Evolutionary conservation across 208 protist genomes (phyloP), one percentile per base, ranked within the genome.

Genomic region (Trypanosoma boissoni): DNA sequence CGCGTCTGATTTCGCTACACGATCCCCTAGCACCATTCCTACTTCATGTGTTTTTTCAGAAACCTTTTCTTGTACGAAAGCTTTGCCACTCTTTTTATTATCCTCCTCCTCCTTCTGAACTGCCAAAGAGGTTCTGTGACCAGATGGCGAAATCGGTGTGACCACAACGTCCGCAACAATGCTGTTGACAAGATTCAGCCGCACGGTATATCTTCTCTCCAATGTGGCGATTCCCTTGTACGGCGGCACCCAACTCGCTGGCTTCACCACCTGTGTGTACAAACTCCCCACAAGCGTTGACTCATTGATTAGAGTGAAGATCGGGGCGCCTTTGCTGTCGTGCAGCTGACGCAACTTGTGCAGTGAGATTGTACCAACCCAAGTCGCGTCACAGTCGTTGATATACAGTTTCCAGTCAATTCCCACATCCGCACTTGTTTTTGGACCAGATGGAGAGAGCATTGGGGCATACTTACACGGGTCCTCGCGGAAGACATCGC

Each of bases 331-430:
- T 3, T 83, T 69, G 16, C 78, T 76, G 64, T 81, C 69, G 16
- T 74, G 77, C 56, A 95, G 59, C 29, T 69, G 67, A n/a, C 80
- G 77, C 59, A 95, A 66, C 18, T 70, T 68, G 55, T 80, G 66
- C 29, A 92, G 73, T n/a, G 79, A 80, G 23, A 81, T 82, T 43
- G 50, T 67, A 27, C 88, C 88, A 2, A 90, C 81, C 83, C 86
- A 95, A 23, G 86, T 92, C 1, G 82, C 83, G 61, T 89, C 85
- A 68, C 88, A 95, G 66, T 77, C 76, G 62, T 91, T 89, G 20
- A 95, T 69, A 63, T 80, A 88, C 37, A 95, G 59, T 51, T 58
- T 83, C 88, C 88, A 95, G 36, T 80, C 59, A 58, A 92, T 76
- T 8, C 64, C 65, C 5, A 62, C 41, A 4, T 50, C 60, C 14